These are phyloP conservation scores for Nemania serpens DNA, from an alignment of 2,329 filamentous ascomycete species.

Conservation along the genomic window DNA sequence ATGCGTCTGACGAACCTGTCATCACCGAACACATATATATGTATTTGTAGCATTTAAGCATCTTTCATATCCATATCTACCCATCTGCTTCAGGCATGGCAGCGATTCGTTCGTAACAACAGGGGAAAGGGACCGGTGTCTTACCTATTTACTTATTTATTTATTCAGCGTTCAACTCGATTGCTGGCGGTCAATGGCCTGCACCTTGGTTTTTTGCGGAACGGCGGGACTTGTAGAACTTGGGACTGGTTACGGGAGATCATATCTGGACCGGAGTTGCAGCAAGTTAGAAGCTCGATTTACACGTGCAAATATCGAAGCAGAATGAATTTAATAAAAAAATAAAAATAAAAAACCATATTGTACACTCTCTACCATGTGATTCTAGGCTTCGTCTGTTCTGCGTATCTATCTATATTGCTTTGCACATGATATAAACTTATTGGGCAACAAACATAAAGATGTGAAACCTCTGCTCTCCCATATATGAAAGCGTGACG, in stretches of 20 bases:
- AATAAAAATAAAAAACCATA: no score
- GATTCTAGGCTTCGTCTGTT: neutral
- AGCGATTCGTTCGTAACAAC: constrained; percentile 4
- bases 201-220: no score
- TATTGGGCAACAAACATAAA: no score
- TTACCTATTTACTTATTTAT: no score
- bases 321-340: no score
- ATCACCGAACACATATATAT: constrained; percentile 16
- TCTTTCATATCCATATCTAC: neutral
- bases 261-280: neutral
- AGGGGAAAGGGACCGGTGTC: neutral
- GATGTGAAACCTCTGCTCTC: no score
- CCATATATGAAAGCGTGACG: no score
- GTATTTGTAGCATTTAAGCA: constrained; percentile 19
- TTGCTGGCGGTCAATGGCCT: no score
- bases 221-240: neutral
- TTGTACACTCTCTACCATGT: neutral
- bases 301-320: neutral
- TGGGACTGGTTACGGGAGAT: neutral
- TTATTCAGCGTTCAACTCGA: no score
- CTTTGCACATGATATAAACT: no score
- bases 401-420: neutral
- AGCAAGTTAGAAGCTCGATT: neutral
- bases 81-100: neutral
- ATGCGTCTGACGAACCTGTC: constrained; percentile 35